Evolutionary conservation across 257 asterid genomes (phyloP).

Genomic region (Solanum paucissectum): DNA sequence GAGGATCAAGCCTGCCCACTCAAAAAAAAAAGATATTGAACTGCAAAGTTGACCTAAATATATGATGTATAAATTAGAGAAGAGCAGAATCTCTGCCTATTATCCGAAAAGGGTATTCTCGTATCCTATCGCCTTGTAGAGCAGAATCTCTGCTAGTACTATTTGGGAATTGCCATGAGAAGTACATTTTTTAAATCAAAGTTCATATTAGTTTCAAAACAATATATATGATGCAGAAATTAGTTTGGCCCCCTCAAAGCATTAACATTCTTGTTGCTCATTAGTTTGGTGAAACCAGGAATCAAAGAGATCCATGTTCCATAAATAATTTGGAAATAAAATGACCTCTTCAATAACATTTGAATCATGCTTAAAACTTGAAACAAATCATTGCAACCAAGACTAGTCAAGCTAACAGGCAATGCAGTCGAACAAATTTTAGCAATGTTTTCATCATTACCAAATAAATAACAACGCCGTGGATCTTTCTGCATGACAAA

Average conservation of each 20-base stretch:
- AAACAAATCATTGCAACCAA: not conserved
- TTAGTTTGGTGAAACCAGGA: not conserved
- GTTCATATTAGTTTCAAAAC: too few relatives aligned
- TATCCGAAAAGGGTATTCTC: conserved; percentile 32
- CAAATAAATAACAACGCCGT: not conserved
- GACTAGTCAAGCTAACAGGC: not conserved
- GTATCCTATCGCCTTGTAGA: conserved; percentile 71
- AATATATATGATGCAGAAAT: not conserved
- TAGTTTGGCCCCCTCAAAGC: not conserved
- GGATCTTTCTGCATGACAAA: not conserved
- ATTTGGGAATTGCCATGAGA: conserved; percentile 75
- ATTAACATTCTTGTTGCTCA: not conserved
- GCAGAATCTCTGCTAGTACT: conserved; percentile 45
- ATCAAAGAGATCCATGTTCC: not conserved
- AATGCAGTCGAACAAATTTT: not conserved
- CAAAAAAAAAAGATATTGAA: not conserved
- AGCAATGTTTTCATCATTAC: not conserved
- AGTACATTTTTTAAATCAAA: conserved; percentile 6
- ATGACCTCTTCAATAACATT: not conserved
- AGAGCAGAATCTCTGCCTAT: not conserved
- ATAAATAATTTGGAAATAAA: not conserved
- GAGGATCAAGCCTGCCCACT: not conserved
- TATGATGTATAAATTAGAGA: not conserved
- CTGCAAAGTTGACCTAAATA: not conserved
- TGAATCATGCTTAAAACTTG: not conserved